Conservation (phyloP, 495 filamentous ascomycete species). For the Trichoderma orchidacearum region DNA sequence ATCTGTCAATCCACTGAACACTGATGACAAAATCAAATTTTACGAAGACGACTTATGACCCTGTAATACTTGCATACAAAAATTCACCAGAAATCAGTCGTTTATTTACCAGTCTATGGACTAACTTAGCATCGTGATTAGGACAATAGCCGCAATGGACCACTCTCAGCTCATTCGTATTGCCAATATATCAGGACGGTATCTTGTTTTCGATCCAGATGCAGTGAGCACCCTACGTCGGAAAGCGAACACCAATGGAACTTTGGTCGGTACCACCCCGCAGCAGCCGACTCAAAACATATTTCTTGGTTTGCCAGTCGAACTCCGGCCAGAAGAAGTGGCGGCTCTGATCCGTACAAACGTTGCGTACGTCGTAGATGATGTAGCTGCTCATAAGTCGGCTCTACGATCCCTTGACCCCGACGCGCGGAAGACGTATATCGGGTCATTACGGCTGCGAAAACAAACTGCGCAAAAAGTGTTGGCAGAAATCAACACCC, state of each 20-base stretch:
- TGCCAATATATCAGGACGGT: conserved; percentile 65
- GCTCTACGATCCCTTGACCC: conserved; percentile 44
- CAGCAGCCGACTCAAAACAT: conserved; percentile 91
- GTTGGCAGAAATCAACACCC: conserved; percentile 10
- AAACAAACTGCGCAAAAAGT: conserved; percentile 24
- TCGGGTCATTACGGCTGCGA: conserved; percentile 24
- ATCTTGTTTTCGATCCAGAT: conserved; percentile 79
- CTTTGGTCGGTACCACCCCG: conserved; percentile 74
- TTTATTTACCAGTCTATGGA: background rate
- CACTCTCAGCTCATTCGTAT: conserved; percentile 46
- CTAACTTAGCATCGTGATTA: conserved; percentile 1
- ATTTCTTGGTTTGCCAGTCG: conserved; percentile 76
- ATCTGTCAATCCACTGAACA: conserved; percentile 32
- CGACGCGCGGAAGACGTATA: conserved; percentile 33
- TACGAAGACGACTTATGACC: conserved; percentile 12
- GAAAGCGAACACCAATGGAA: conserved; percentile 74
- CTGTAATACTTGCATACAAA: conserved; percentile 1
- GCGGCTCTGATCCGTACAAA: conserved; percentile 68
- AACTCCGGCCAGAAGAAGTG: conserved; percentile 86
- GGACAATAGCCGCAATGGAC: conserved; percentile 9
- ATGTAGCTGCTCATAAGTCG: conserved; percentile 48
- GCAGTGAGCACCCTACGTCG: conserved; percentile 69
- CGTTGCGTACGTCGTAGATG: conserved; percentile 68
- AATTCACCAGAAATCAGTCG: background rate
- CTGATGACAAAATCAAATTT: conserved; percentile 16